phyloP scores from a whole-genome alignment of 2,329 filamentous ascomycete species.

The Colletotrichum phormii region DNA sequence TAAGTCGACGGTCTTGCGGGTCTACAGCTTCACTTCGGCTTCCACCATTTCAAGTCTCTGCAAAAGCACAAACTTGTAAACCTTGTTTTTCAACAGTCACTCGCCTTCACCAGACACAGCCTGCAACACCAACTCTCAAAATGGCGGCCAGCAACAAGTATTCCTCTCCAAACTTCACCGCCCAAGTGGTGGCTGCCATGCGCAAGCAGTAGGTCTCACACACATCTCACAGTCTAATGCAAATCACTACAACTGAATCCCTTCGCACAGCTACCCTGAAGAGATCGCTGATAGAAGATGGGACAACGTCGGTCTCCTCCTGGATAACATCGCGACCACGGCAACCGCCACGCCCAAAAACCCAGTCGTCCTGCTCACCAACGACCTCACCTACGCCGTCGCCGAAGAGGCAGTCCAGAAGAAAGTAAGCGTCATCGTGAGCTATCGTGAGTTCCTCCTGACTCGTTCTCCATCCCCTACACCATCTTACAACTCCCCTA shows the following conservation, averaged over 20 bases:
- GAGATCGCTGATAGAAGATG: slow-evolving; percentile 88
- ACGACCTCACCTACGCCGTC: slow-evolving; percentile 90
- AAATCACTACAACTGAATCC: slow-evolving; percentile 5
- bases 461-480: background rate
- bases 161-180: slow-evolving; percentile 54
- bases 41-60: background rate
- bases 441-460: slow-evolving; percentile 74
- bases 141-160: slow-evolving; percentile 32
- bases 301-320: slow-evolving; percentile 94
- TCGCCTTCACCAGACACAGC: background rate
- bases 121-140: background rate
- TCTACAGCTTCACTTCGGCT: slow-evolving; percentile 10
- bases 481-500: slow-evolving; percentile 48
- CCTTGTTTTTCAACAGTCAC: background rate
- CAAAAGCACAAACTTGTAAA: too few species aligned
- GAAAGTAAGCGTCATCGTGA: slow-evolving; percentile 82
- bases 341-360: slow-evolving; percentile 43
- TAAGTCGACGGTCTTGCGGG: slow-evolving; percentile 31
- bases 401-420: slow-evolving; percentile 88
- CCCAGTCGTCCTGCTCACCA: slow-evolving; percentile 70
- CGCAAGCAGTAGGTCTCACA: slow-evolving; percentile 74
- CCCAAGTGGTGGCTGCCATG: slow-evolving; percentile 82
- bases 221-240: background rate
- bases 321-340: slow-evolving; percentile 53
- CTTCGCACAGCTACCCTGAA: slow-evolving; percentile 79